phyloP scores from a whole-genome alignment of 352 stramenopile genomes.

The Detonula confervacea region DNA sequence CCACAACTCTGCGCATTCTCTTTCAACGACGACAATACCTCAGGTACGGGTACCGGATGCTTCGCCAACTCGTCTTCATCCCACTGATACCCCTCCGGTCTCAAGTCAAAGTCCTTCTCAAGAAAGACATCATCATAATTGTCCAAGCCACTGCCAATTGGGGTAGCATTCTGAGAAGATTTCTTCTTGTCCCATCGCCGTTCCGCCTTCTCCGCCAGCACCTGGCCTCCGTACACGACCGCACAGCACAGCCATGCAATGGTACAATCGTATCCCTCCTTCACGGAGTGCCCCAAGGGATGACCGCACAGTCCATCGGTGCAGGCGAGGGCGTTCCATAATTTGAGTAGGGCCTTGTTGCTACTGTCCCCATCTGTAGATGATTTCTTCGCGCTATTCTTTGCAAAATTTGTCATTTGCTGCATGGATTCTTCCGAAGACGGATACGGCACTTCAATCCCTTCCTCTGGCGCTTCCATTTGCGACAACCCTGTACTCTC shows the following conservation, averaged over 20 bases:
- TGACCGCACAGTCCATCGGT: constrained; percentile 77
- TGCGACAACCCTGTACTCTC: not conserved
- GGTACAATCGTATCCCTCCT: constrained; percentile 79
- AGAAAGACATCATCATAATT: constrained; percentile 26
- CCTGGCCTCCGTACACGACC: constrained; percentile 74
- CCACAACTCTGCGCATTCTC: constrained; percentile 30
- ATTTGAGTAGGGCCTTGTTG: constrained; percentile 41
- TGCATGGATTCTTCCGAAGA: constrained; percentile 18
- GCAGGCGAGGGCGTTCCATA: constrained; percentile 71
- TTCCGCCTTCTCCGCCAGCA: constrained; percentile 57
- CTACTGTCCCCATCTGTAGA: too few relatives aligned
- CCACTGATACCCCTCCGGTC: constrained; percentile 52
- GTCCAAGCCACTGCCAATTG: not conserved
- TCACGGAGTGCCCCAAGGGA: constrained; percentile 69
- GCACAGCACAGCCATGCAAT: constrained; percentile 73
- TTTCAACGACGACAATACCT: constrained; percentile 70
- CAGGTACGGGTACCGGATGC: constrained; percentile 76
- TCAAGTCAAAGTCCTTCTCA: constrained; percentile 73
- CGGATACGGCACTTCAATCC: constrained; percentile 57
- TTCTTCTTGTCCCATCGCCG: constrained; percentile 44
- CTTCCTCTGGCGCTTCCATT: constrained; percentile 37
- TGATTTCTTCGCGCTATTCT: constrained; percentile 14
- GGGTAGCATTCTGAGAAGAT: not conserved
- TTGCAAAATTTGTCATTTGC: not conserved
- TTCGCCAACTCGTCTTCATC: constrained; percentile 59